phyloP scores from a whole-genome alignment of 2,329 filamentous ascomycete species.

The Aspergillus sp. region DNA sequence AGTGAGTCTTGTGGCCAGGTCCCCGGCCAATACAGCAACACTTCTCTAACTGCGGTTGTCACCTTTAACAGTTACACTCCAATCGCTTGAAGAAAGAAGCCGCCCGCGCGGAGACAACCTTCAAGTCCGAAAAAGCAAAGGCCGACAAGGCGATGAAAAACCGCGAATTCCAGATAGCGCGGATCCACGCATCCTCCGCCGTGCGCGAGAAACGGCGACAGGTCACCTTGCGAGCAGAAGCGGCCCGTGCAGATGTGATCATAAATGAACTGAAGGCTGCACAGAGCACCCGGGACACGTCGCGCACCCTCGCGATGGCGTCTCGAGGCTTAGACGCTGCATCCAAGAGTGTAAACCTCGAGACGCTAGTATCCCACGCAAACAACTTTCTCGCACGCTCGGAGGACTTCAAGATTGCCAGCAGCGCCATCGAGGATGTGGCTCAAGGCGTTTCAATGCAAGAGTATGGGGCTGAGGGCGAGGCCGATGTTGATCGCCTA shows the following conservation, averaged over 20 bases:
- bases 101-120: slow-evolving; percentile 45
- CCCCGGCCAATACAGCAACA: neutral
- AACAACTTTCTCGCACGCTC: slow-evolving; percentile 43
- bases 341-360: slow-evolving; percentile 47
- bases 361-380: slow-evolving; percentile 42
- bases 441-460: slow-evolving; percentile 43
- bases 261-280: slow-evolving; percentile 50
- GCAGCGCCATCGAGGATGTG: slow-evolving; percentile 43
- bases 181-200: slow-evolving; percentile 48
- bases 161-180: slow-evolving; percentile 50
- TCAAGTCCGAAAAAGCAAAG: slow-evolving; percentile 49
- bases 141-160: slow-evolving; percentile 50
- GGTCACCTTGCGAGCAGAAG: slow-evolving; percentile 46
- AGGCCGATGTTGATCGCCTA: slow-evolving; percentile 42
- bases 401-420: slow-evolving; percentile 47
- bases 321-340: slow-evolving; percentile 47
- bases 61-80: slow-evolving; percentile 41
- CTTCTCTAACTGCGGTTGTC: neutral
- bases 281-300: slow-evolving; percentile 48
- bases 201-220: slow-evolving; percentile 49
- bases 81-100: slow-evolving; percentile 51
- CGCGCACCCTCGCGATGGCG: slow-evolving; percentile 45
- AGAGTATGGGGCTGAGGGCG: slow-evolving; percentile 46
- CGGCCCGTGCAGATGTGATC: slow-evolving; percentile 50
- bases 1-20: slow-evolving; percentile 21